phyloP scores from a whole-genome alignment of 495 filamentous ascomycete genomes.

The Letharia lupina region DNA sequence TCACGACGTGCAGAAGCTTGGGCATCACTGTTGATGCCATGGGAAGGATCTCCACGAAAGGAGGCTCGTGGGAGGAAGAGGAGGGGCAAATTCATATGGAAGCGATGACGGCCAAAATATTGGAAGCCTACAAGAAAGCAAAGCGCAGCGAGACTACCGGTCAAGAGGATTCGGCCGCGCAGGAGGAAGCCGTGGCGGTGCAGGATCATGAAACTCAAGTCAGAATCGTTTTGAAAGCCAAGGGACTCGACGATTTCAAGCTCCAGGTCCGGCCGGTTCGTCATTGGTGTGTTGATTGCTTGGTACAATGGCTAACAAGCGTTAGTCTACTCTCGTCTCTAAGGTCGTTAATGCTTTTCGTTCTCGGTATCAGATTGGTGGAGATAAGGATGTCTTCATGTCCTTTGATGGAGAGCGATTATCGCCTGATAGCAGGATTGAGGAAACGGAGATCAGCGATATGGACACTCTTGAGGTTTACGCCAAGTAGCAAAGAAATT shows the following conservation, averaged over 20 bases:
- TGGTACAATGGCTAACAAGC: conserved; percentile 6
- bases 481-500: not conserved
- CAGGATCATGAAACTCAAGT: conserved; percentile 36
- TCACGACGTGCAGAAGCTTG: conserved; percentile 62
- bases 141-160: conserved; percentile 22
- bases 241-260: conserved; percentile 46
- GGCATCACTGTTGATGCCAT: conserved; percentile 36
- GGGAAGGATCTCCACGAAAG: conserved; percentile 20
- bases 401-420: conserved; percentile 76
- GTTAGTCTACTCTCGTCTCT: conserved; percentile 44
- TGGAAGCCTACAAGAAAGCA: conserved; percentile 23
- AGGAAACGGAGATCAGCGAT: conserved; percentile 68
- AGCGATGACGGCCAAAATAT: conserved; percentile 57
- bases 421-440: conserved; percentile 51
- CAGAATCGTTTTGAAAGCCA: conserved; percentile 52
- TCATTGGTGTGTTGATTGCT: conserved; percentile 6
- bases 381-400: conserved; percentile 49
- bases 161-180: conserved; percentile 26
- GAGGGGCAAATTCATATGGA: conserved; percentile 43
- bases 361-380: conserved; percentile 34
- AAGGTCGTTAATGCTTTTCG: conserved; percentile 49
- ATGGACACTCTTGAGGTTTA: conserved; percentile 60
- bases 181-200: conserved; percentile 18
- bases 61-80: conserved; percentile 27
- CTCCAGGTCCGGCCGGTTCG: conserved; percentile 49